A percentile compares a stretch with the other conserved stretches of the same genome.
Conservation (phyloP, 805 yeast genomes). For the Yarrowia sp. region DNA sequence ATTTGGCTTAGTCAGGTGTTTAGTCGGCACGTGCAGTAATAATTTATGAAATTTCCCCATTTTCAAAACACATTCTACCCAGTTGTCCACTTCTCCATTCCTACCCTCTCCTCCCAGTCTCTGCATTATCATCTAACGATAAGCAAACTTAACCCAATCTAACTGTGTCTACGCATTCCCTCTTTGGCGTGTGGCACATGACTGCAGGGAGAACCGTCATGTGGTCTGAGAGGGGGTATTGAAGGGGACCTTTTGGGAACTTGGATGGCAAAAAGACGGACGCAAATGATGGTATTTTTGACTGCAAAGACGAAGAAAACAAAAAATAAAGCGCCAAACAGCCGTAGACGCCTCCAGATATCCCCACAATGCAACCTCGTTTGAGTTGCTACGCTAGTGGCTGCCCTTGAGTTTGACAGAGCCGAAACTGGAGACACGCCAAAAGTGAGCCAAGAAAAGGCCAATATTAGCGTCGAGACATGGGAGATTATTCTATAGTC, state of each 20-base stretch:
- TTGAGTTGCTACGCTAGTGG: constrained; percentile 12
- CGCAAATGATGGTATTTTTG: too few species aligned
- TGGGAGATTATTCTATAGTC: background rate
- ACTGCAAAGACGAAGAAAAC: too few species aligned
- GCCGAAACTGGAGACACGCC: background rate
- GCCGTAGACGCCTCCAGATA: background rate
- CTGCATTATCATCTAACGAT: constrained; percentile 21
- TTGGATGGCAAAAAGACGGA: background rate
- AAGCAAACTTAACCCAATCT: constrained; percentile 24
- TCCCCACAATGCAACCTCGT: background rate
- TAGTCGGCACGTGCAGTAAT: too few species aligned
- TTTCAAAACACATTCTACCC: too few species aligned
- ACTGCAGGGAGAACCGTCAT: background rate
- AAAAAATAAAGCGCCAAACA: background rate
- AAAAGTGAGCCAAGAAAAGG: background rate
- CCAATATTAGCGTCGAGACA: background rate
- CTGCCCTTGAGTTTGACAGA: background rate
- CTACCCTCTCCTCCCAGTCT: background rate
- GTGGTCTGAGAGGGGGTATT: background rate
- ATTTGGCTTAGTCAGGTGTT: background rate
- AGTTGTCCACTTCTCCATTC: too few species aligned
- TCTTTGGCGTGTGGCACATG: background rate
- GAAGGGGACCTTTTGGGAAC: background rate
- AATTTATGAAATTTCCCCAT: too few species aligned
- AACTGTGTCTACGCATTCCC: background rate